A percentile compares a stretch with the other conserved stretches of the same genome.
These are phyloP conservation scores for Penicillium sp. DNA, from an alignment of 2,329 filamentous ascomycete genomes.

Conservation along the genomic window DNA sequence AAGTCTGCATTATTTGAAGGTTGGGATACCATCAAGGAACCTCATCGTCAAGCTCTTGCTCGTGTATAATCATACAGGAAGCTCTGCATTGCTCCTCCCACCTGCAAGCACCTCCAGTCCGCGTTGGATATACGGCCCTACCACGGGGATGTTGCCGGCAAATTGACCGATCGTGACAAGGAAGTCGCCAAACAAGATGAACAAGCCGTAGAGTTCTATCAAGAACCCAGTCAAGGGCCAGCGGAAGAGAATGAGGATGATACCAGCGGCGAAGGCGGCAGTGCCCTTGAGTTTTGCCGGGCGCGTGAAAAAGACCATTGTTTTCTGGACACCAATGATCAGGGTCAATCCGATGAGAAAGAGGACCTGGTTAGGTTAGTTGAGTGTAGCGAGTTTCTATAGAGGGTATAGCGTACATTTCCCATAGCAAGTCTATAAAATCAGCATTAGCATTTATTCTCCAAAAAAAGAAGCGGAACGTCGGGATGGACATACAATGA, in stretches of 20 bases:
- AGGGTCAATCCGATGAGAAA: constrained; percentile 95
- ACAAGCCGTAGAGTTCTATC: constrained; percentile 88
- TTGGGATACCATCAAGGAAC: not conserved
- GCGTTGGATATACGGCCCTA: constrained; percentile 81
- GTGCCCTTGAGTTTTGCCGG: constrained; percentile 91
- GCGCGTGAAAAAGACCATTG: constrained; percentile 88
- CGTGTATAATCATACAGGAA: constrained; percentile 43
- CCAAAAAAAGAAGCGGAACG: not conserved
- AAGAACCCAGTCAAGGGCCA: constrained; percentile 92
- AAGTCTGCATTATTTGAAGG: not conserved
- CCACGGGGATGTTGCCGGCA: constrained; percentile 75
- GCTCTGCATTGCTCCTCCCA: constrained; percentile 68
- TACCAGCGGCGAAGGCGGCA: constrained; percentile 78
- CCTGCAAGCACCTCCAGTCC: constrained; percentile 69
- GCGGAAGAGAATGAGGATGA: constrained; percentile 78
- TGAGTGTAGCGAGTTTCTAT: not conserved
- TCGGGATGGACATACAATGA: constrained; percentile 66
- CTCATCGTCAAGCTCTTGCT: not conserved
- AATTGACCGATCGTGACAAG: constrained; percentile 88
- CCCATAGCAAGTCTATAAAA: constrained; percentile 83
- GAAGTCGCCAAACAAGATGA: constrained; percentile 94
- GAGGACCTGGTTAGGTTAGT: constrained; percentile 65
- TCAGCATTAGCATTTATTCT: constrained; percentile 2
- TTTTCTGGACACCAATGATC: constrained; percentile 90
- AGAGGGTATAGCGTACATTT: constrained; percentile 60